A percentile compares a stretch with the other conserved stretches of the same genome.
phyloP scores from a whole-genome alignment of 768 basidiomycete species.

The Hemileccinum rubropunctum region DNA sequence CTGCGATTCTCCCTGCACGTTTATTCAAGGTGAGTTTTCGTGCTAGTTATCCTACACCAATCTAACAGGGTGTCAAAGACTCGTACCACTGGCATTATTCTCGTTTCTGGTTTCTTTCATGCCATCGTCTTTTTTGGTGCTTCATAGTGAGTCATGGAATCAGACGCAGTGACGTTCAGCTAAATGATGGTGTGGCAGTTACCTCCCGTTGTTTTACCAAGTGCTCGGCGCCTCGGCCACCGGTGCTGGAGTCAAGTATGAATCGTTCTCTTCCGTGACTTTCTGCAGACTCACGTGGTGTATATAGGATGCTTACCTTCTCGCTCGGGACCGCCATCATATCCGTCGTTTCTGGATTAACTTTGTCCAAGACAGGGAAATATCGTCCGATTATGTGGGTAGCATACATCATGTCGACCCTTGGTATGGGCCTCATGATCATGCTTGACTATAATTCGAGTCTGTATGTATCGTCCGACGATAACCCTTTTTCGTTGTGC shows the following conservation, averaged over 20 bases:
- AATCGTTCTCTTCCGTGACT: background rate
- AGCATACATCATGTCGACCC: constrained; percentile 50
- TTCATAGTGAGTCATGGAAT: constrained; percentile 22
- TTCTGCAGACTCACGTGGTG: background rate
- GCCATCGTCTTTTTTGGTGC: constrained; percentile 58
- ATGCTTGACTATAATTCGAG: constrained; percentile 57
- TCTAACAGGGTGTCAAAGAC: constrained; percentile 40
- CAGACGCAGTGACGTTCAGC: background rate
- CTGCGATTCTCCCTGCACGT: constrained; percentile 72
- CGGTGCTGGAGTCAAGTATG: constrained; percentile 61
- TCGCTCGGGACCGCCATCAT: constrained; percentile 58
- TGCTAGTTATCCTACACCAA: background rate
- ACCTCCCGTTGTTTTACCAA: constrained; percentile 78
- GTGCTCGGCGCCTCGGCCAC: constrained; percentile 75
- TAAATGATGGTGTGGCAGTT: constrained; percentile 29
- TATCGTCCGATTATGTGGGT: constrained; percentile 66
- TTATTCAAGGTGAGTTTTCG: constrained; percentile 57
- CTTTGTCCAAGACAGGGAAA: constrained; percentile 53
- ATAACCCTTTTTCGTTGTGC: background rate
- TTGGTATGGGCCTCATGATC: constrained; percentile 77
- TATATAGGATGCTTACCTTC: constrained; percentile 67
- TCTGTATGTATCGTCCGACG: constrained; percentile 7
- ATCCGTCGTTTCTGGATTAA: constrained; percentile 55
- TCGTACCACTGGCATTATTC: constrained; percentile 62
- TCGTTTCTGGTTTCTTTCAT: constrained; percentile 61